Evolutionary conservation across 2,329 filamentous ascomycete species (phyloP).

Genomic region (Pseudogymnoascus sp.): DNA sequence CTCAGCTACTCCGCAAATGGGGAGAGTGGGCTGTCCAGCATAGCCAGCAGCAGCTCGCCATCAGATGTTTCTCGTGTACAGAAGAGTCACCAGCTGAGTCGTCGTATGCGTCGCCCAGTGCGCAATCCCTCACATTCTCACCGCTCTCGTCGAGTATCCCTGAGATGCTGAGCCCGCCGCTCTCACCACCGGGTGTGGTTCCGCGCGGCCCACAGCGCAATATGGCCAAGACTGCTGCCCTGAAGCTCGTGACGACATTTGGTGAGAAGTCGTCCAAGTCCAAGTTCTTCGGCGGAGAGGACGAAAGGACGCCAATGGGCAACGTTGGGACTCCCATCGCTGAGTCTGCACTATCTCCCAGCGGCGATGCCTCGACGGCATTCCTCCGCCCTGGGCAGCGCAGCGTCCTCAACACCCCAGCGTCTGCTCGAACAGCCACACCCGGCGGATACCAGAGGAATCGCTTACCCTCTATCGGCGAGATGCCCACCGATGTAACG

Average conservation of each 20-base stretch:
- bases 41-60: conserved; percentile 81
- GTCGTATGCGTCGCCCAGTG: conserved; percentile 79
- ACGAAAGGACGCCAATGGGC: conserved; percentile 65
- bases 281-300: conserved; percentile 53
- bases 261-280: conserved; percentile 53
- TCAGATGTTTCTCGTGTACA: conserved; percentile 87
- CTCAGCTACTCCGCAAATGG: conserved; percentile 85
- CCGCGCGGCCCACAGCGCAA: conserved; percentile 48
- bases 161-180: conserved; percentile 57
- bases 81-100: conserved; percentile 69
- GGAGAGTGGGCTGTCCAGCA: conserved; percentile 84
- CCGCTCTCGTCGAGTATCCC: conserved; percentile 52
- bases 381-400: conserved; percentile 59
- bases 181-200: conserved; percentile 63
- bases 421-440: conserved; percentile 55
- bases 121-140: conserved; percentile 50
- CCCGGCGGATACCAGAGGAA: conserved; percentile 52
- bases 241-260: conserved; percentile 90
- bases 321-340: conserved; percentile 83
- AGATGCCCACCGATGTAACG: conserved; percentile 46
- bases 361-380: conserved; percentile 53
- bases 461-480: conserved; percentile 71
- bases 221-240: conserved; percentile 66
- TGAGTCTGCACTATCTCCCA: conserved; percentile 66
- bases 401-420: conserved; percentile 61